Evolutionary conservation across 2,329 filamentous ascomycete species (phyloP).

Genomic region (Pleomassaria siparia): DNA sequence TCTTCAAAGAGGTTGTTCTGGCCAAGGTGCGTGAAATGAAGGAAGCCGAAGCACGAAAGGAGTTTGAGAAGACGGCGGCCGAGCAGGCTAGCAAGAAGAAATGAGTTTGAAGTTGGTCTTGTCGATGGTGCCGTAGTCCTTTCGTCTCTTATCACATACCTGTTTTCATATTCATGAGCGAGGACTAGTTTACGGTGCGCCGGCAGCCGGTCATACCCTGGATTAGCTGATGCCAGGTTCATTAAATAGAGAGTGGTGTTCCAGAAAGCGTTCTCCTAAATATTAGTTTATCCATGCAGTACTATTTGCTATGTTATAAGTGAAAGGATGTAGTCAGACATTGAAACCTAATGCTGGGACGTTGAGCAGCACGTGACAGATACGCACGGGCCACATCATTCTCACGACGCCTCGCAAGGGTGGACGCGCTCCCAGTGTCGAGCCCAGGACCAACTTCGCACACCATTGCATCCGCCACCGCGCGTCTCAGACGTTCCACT

Average conservation of each 20-base stretch:
- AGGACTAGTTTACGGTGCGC: not conserved
- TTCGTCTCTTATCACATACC: not conserved
- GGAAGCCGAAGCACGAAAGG: slow-evolving; percentile 75
- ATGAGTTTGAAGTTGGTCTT: not conserved
- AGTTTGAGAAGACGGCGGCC: slow-evolving; percentile 62
- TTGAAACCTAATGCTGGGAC: not conserved
- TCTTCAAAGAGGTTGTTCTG: slow-evolving; percentile 91
- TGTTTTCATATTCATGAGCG: not conserved
- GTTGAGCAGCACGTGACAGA: slow-evolving; percentile 11
- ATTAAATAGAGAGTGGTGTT: slow-evolving; percentile 11
- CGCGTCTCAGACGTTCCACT: slow-evolving; percentile 15
- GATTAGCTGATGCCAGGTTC: slow-evolving; percentile 21
- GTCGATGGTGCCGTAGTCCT: not conserved
- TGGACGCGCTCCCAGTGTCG: slow-evolving; percentile 24
- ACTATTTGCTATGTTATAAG: no score
- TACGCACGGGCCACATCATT: not conserved
- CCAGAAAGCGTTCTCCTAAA: not conserved
- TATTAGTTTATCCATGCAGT: no score
- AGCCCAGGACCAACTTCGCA: slow-evolving; percentile 28
- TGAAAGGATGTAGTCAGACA: no score
- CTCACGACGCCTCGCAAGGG: slow-evolving; percentile 8
- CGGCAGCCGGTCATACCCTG: slow-evolving; percentile 26
- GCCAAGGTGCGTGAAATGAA: slow-evolving; percentile 94
- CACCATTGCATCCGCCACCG: slow-evolving; percentile 36
- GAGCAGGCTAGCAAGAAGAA: slow-evolving; percentile 14